Evolutionary conservation across 2,329 filamentous ascomycete genomes (phyloP).

Genomic region (Camptophora hylomeconis): DNA sequence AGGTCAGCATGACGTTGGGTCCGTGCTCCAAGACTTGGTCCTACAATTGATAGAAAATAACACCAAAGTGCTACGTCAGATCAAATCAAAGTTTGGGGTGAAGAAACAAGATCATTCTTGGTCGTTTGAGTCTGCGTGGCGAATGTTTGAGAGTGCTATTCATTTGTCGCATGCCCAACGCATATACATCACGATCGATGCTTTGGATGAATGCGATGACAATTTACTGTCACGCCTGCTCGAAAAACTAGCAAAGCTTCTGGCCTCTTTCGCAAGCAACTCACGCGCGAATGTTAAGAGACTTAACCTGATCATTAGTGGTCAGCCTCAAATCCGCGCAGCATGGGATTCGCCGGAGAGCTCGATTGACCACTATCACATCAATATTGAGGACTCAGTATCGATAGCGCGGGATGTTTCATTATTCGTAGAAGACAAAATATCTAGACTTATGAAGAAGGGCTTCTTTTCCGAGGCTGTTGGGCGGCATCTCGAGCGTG

Average conservation of each 20-base stretch:
- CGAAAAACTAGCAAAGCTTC: slow-evolving; percentile 7
- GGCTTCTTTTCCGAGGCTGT: slow-evolving; percentile 5
- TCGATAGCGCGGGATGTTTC: too few species aligned
- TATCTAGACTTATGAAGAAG: too few species aligned
- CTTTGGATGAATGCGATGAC: slow-evolving; percentile 10
- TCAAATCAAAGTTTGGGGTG: slow-evolving; percentile 5
- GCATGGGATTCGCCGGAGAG: slow-evolving; percentile 3
- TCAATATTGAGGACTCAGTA: slow-evolving; percentile 8
- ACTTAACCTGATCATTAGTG: slow-evolving; percentile 9
- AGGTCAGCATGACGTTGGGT: slow-evolving; percentile 6
- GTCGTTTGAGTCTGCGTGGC: slow-evolving; percentile 8
- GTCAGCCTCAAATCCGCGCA: slow-evolving; percentile 6
- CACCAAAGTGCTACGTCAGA: slow-evolving; percentile 7
- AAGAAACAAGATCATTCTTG: slow-evolving; percentile 4
- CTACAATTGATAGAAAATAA: slow-evolving; percentile 5
- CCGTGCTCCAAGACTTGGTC: slow-evolving; percentile 5
- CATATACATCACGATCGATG: slow-evolving; percentile 10
- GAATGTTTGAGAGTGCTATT: slow-evolving; percentile 6
- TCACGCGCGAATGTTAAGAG: slow-evolving; percentile 4
- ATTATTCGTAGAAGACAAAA: too few species aligned
- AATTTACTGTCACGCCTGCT: too few species aligned
- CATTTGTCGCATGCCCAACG: slow-evolving; percentile 2
- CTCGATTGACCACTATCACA: slow-evolving; percentile 5
- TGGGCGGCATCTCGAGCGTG: slow-evolving; percentile 6
- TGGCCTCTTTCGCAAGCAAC: too few species aligned